Base-by-base conservation (phyloP, 768 basidiomycete species). In the Mycena alexandri region DNA sequence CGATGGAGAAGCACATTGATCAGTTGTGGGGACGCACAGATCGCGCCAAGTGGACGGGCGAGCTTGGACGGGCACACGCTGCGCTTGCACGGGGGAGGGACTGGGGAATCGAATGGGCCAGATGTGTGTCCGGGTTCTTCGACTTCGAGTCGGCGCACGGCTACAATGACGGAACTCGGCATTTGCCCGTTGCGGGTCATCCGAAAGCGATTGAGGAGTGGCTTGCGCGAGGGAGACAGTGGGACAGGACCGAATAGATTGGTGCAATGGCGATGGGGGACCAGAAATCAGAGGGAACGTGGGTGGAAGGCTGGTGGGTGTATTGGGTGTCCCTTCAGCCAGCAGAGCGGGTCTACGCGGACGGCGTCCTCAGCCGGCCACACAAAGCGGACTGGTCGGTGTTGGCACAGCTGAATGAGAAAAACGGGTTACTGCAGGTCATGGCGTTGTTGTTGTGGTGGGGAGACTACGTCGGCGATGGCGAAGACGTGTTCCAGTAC, bases 91-190 rank as follows among this genome's bases (percentile, higher is more conserved):
- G 21, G 7, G 59, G 48, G 34, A 61, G 38, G 38, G 21, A 7
- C 16, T 61, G 59, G 59, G 59, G 59, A 5, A 14, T 51, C 6
- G 59, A 61, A 9, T 61, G 59, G 59, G 59, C 47, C 4, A 11
- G 12, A 2, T 61, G 59, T 11, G 48, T 61, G 34, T 13, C 41
- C 6, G 19, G 19, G 22, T 61, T 50, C 36, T 61, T 12, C 38
- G 25, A 51, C 24, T 61, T 61, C 16, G 59, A 61, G 34, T 12
- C n/a, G 11, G 19, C 19, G 17, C 38, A 33, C 11, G 44, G 58
- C 19, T 59, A 33, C 46, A 5, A 16, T 2, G 58, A 48, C 12
- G 38, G 14, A 41, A 41, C 38, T 14, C 38, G 12, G 13, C 19
- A n/a, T 29, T 34, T 34, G 33, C 10, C 5, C 6, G 21, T 34